These are phyloP conservation scores for Pichia sp. DNA, from an alignment of 1,139 yeast genomes.

Conservation along the genomic window DNA sequence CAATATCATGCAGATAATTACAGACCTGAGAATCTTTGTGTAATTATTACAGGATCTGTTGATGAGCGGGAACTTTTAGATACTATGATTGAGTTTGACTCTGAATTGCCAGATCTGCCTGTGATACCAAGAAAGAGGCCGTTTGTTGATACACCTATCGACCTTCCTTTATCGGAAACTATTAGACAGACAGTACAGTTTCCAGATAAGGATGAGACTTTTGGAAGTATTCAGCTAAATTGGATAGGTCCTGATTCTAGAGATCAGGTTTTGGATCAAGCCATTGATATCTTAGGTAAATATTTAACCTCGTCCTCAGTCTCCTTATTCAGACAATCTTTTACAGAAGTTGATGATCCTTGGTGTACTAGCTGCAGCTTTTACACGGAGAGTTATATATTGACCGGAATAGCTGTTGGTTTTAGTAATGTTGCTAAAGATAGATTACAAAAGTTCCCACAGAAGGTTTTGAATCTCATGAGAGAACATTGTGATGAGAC, in stretches of 20 bases:
- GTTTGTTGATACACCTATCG: constrained; percentile 66
- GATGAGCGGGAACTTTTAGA: constrained; percentile 61
- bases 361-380: constrained; percentile 65
- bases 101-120: constrained; percentile 39
- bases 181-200: constrained; percentile 54
- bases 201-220: constrained; percentile 83
- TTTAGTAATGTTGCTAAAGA: constrained; percentile 75
- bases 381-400: constrained; percentile 62
- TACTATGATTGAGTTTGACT: constrained; percentile 59
- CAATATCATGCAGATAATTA: constrained; percentile 66
- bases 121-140: constrained; percentile 49
- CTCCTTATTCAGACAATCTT: constrained; percentile 54
- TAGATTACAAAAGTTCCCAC: constrained; percentile 45
- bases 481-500: constrained; percentile 39
- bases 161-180: constrained; percentile 31
- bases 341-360: constrained; percentile 81
- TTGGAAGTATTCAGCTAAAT: constrained; percentile 65
- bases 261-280: constrained; percentile 50
- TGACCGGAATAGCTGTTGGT: constrained; percentile 51
- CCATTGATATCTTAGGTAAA: constrained; percentile 63
- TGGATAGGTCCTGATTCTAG: constrained; percentile 78
- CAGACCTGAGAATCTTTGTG: constrained; percentile 76
- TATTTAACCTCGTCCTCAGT: constrained; percentile 74
- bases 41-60: constrained; percentile 79
- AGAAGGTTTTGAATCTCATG: constrained; percentile 44